Conservation (phyloP, 805 yeast genomes). For the Saturnispora mendoncae region DNA sequence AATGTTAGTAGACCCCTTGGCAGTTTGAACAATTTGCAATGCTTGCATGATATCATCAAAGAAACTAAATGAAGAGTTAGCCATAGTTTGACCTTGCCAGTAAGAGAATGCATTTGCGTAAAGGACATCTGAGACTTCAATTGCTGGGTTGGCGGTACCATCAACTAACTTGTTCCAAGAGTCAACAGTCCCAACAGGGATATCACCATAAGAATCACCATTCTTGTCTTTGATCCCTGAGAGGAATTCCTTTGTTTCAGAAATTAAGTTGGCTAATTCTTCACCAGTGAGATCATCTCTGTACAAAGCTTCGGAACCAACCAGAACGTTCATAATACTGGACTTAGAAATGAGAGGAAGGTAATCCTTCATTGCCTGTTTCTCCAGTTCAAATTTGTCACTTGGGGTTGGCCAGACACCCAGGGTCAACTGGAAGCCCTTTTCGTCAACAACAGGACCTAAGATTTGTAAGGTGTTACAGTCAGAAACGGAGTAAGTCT, state of each 20-base stretch:
- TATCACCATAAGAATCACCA: slow-evolving; percentile 64
- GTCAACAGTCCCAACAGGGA: slow-evolving; percentile 88
- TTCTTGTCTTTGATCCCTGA: slow-evolving; percentile 61
- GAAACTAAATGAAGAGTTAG: slow-evolving; percentile 83
- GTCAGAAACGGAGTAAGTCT: slow-evolving; percentile 88
- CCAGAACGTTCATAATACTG: slow-evolving; percentile 69
- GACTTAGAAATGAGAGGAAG: slow-evolving; percentile 65
- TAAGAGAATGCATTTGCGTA: slow-evolving; percentile 95
- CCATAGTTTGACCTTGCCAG: slow-evolving; percentile 94
- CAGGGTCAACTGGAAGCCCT: slow-evolving; percentile 65
- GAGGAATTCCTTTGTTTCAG: slow-evolving; percentile 51
- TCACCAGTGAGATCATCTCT: slow-evolving; percentile 76
- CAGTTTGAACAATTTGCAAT: slow-evolving; percentile 73
- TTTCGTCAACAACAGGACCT: slow-evolving; percentile 78
- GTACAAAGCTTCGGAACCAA: slow-evolving; percentile 94
- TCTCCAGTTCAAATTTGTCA: slow-evolving; percentile 65
- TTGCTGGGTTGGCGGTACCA: slow-evolving; percentile 60
- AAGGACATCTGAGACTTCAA: slow-evolving; percentile 74
- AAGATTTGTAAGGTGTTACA: slow-evolving; percentile 80
- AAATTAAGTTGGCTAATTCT: slow-evolving; percentile 61
- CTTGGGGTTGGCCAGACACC: slow-evolving; percentile 96
- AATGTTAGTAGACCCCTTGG: slow-evolving; percentile 80
- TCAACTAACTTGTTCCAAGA: slow-evolving; percentile 92
- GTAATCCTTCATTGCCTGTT: slow-evolving; percentile 57
- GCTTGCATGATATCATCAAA: slow-evolving; percentile 98